Percentiles rank a stretch among this genome's conserved stretches.
phyloP scores from a whole-genome alignment of 495 filamentous ascomycete genomes.

The Astrothelium macrocarpum region DNA sequence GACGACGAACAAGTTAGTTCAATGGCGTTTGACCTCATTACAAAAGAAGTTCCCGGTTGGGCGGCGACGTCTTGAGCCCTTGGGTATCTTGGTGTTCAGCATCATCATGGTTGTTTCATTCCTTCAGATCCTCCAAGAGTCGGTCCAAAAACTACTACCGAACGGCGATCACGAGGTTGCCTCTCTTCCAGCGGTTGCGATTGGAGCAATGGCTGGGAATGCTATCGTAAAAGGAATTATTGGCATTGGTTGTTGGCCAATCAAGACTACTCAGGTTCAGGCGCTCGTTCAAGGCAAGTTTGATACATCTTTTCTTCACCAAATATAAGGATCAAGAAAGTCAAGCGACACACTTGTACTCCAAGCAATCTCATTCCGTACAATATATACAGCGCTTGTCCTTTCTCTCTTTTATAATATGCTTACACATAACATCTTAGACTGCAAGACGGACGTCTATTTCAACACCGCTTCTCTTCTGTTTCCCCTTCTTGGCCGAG shows the following conservation, averaged over 20 bases:
- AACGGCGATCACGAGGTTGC: conserved; percentile 27
- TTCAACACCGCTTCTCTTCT: conserved; percentile 43
- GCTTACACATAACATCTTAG: conserved; percentile 8
- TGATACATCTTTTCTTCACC: not conserved
- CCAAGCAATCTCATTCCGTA: too few species aligned
- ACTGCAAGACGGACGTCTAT: conserved; percentile 43
- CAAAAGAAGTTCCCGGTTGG: conserved; percentile 39
- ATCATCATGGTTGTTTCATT: conserved; percentile 40
- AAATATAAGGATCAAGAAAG: too few species aligned
- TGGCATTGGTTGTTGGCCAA: conserved; percentile 35
- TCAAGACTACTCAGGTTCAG: conserved; percentile 44
- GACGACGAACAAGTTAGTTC: conserved; percentile 38
- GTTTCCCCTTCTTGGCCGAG: conserved; percentile 38
- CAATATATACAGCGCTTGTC: too few species aligned
- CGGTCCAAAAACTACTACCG: conserved; percentile 35
- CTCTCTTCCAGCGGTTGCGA: conserved; percentile 32
- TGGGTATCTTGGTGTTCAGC: conserved; percentile 35
- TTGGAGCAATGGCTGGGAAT: conserved; percentile 35
- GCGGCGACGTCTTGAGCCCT: conserved; percentile 34
- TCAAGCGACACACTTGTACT: too few species aligned
- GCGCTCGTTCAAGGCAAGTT: conserved; percentile 37
- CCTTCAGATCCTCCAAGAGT: conserved; percentile 40
- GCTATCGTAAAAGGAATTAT: conserved; percentile 40
- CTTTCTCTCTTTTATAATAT: not conserved
- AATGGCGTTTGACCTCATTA: conserved; percentile 34